Conservation (phyloP, 2,329 filamentous ascomycete genomes). For the Phialocephala subalpina region DNA sequence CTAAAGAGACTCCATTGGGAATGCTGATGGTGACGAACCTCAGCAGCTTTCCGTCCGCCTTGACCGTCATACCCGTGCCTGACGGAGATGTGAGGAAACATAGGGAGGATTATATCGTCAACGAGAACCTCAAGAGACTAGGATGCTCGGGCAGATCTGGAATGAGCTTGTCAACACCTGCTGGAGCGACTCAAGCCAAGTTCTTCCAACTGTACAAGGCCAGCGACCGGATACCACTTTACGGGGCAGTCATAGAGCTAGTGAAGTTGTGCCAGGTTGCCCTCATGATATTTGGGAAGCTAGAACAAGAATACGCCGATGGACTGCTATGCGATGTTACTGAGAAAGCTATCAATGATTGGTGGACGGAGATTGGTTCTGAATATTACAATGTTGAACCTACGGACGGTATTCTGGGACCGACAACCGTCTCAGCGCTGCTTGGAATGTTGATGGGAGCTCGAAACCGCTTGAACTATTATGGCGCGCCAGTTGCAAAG, state of each 20-base stretch:
- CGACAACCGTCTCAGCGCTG: conserved; percentile 88
- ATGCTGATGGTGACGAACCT: conserved; percentile 94
- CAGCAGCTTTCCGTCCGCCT: conserved; percentile 87
- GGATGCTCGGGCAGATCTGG: conserved; percentile 92
- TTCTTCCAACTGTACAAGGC: conserved; percentile 91
- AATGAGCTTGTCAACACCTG: conserved; percentile 80
- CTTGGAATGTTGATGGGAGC: conserved; percentile 90
- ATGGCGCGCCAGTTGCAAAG: conserved; percentile 84
- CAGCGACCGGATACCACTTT: conserved; percentile 81
- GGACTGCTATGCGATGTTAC: conserved; percentile 93
- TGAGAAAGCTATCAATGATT: conserved; percentile 87
- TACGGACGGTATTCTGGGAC: conserved; percentile 89
- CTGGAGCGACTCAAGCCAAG: conserved; percentile 84
- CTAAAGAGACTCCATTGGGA: conserved; percentile 82
- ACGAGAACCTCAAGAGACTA: conserved; percentile 90
- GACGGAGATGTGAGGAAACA: conserved; percentile 85
- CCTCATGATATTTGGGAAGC: conserved; percentile 84
- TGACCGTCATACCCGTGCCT: conserved; percentile 91
- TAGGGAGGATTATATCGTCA: conserved; percentile 87
- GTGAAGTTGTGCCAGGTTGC: conserved; percentile 93
- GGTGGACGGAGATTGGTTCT: conserved; percentile 94
- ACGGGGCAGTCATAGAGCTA: conserved; percentile 83
- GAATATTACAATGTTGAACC: conserved; percentile 95
- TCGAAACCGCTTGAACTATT: conserved; percentile 86
- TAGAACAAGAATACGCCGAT: conserved; percentile 89